Percentiles rank a stretch among this genome's conserved stretches.
These are phyloP conservation scores for Candida sanyiensis DNA, from an alignment of 805 yeast species.

Conservation along the genomic window DNA sequence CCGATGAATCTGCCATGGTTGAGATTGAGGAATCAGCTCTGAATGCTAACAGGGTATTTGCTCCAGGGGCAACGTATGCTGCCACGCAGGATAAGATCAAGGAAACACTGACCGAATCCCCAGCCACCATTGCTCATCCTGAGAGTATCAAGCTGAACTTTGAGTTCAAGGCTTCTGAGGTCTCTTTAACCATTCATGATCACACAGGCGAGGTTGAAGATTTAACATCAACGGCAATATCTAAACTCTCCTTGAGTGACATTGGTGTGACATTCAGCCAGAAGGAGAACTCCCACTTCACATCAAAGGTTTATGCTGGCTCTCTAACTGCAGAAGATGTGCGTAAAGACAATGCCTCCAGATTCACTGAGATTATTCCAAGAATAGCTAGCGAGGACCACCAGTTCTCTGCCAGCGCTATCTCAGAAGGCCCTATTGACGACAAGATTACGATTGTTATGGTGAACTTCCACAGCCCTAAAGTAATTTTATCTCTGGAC, in stretches of 20 bases:
- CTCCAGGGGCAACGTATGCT: constrained; percentile 28
- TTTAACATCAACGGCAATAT: constrained; percentile 39
- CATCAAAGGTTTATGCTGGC: constrained; percentile 56
- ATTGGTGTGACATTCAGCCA: constrained; percentile 46
- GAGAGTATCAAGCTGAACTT: constrained; percentile 37
- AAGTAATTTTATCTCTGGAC: constrained; percentile 76
- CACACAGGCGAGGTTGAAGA: constrained; percentile 35
- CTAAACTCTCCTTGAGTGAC: constrained; percentile 56
- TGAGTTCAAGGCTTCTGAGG: constrained; percentile 52
- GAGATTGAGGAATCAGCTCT: constrained; percentile 61
- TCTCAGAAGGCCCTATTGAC: constrained; percentile 35
- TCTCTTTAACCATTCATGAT: constrained; percentile 58
- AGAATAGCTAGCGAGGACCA: constrained; percentile 51
- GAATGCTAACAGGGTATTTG: constrained; percentile 50
- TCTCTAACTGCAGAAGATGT: constrained; percentile 78
- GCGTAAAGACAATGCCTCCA: constrained; percentile 54
- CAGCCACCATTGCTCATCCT: constrained; percentile 11
- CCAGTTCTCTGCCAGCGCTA: constrained; percentile 60
- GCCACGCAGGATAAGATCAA: constrained; percentile 12
- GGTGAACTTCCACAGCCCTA: constrained; percentile 74
- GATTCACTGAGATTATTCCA: constrained; percentile 79
- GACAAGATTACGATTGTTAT: constrained; percentile 44
- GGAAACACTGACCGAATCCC: constrained; percentile 21
- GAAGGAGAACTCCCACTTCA: constrained; percentile 48
- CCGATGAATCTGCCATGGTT: constrained; percentile 38